A percentile compares a stretch with the other conserved stretches of the same genome.
Conservation (phyloP, 805 yeast species). For the Yarrowia phangngaensis region DNA sequence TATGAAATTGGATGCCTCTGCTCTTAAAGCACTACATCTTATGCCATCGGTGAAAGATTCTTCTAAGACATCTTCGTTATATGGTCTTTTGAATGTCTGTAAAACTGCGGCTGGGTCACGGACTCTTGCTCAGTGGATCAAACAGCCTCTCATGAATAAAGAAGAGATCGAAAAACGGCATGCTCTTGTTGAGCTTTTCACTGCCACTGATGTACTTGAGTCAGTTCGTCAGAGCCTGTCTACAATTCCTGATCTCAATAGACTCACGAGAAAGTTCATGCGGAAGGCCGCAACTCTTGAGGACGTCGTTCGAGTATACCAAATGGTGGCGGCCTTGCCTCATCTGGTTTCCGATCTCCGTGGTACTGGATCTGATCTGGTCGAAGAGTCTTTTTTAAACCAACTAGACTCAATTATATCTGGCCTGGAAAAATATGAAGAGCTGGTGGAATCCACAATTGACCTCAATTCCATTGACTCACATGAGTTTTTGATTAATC, state of each 20-base stretch:
- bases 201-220: constrained; percentile 61
- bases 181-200: constrained; percentile 53
- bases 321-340: constrained; percentile 68
- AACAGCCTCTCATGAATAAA: constrained; percentile 80
- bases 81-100: constrained; percentile 82
- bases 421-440: constrained; percentile 66
- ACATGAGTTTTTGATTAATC: constrained; percentile 79
- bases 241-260: constrained; percentile 77
- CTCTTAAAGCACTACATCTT: constrained; percentile 79
- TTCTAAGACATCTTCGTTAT: constrained; percentile 58
- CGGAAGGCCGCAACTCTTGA: constrained; percentile 62
- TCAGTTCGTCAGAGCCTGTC: constrained; percentile 55
- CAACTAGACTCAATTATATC: constrained; percentile 38
- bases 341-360: constrained; percentile 55
- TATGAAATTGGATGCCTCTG: constrained; percentile 89
- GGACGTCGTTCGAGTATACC: constrained; percentile 86
- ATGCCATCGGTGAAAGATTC: constrained; percentile 58
- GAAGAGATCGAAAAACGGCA: constrained; percentile 64
- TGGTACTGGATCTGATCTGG: constrained; percentile 41
- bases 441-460: constrained; percentile 86
- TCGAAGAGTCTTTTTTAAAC: constrained; percentile 52
- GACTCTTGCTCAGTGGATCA: constrained; percentile 86
- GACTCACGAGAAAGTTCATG: constrained; percentile 65
- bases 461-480: constrained; percentile 78
- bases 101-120: constrained; percentile 87